Conservation (phyloP, 345 rosid genomes). For the Mangifera indica region DNA sequence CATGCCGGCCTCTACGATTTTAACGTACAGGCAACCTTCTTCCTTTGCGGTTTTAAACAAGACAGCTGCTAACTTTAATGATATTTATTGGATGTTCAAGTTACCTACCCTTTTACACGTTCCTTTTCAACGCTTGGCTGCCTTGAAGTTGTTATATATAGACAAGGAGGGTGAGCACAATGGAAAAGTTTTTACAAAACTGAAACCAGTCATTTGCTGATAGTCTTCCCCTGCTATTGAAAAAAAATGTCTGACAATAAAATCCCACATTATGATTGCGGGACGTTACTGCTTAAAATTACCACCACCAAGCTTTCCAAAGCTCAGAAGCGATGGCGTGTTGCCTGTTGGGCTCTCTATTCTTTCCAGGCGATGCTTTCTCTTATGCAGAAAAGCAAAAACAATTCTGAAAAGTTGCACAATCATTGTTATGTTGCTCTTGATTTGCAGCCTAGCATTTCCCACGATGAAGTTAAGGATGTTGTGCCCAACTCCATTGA, state of each 20-base stretch:
- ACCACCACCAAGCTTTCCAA: conserved; percentile 40
- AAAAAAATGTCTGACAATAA: conserved; percentile 35
- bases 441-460: conserved; percentile 27
- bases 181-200: too few species aligned
- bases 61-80: too few species aligned
- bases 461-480: conserved; percentile 15
- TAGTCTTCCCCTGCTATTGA: neutral
- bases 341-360: conserved; percentile 52
- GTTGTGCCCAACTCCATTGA: conserved; percentile 25
- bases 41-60: too few species aligned
- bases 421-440: conserved; percentile 31
- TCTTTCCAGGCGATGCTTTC: conserved; percentile 57
- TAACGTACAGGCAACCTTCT: too few species aligned
- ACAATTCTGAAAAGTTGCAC: conserved; percentile 24
- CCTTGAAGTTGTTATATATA: too few species aligned
- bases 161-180: too few species aligned
- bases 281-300: conserved; percentile 32
- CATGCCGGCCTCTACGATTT: too few species aligned
- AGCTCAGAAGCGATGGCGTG: conserved; percentile 66
- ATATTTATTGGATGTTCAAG: too few species aligned
- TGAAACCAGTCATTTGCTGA: neutral
- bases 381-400: conserved; percentile 33
- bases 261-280: conserved; percentile 27
- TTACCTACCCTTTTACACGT: too few species aligned
- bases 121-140: too few species aligned